phyloP scores from a whole-genome alignment of 1,284 basidiomycete genomes.

The Melanopsichium pennsylvanicum region DNA sequence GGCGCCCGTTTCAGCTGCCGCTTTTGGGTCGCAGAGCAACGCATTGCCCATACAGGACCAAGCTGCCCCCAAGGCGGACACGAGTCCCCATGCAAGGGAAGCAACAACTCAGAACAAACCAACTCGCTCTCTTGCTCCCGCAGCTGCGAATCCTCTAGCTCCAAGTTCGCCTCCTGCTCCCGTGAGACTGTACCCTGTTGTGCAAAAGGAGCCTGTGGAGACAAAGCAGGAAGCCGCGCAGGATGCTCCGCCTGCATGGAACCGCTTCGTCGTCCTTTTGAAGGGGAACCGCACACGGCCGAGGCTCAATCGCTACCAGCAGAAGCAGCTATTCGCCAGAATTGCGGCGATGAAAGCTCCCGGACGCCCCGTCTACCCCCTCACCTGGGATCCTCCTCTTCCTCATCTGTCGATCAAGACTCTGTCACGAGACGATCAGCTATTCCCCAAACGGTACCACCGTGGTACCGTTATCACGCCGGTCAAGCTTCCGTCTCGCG shows the following conservation, averaged over 20 bases:
- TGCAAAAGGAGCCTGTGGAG: constrained; percentile 36
- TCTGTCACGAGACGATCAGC: constrained; percentile 53
- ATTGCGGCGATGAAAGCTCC: constrained; percentile 33
- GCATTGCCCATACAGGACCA: constrained; percentile 4
- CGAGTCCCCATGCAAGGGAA: constrained; percentile 7
- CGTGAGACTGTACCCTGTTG: constrained; percentile 19
- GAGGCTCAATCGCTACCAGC: constrained; percentile 37
- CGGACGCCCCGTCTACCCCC: constrained; percentile 35
- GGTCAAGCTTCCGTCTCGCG: constrained; percentile 44
- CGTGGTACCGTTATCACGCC: constrained; percentile 50
- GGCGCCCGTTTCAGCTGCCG: background rate
- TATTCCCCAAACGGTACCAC: constrained; percentile 56
- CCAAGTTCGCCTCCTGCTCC: constrained; percentile 15
- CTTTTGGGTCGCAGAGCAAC: constrained; percentile 3
- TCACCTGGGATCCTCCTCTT: constrained; percentile 58
- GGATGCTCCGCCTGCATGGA: constrained; percentile 56
- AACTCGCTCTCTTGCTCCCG: background rate
- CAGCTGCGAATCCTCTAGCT: background rate
- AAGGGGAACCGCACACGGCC: constrained; percentile 16
- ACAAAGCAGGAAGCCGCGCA: constrained; percentile 40
- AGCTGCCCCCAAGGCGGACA: background rate
- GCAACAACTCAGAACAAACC: constrained; percentile 1
- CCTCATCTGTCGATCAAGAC: constrained; percentile 46
- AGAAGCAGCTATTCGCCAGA: constrained; percentile 34
- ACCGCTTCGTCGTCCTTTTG: constrained; percentile 45